Evolutionary conservation across 805 yeast genomes (phyloP), one percentile per base, ranked within the genome.

Genomic region (Wickerhamiella slavikovae): DNA sequence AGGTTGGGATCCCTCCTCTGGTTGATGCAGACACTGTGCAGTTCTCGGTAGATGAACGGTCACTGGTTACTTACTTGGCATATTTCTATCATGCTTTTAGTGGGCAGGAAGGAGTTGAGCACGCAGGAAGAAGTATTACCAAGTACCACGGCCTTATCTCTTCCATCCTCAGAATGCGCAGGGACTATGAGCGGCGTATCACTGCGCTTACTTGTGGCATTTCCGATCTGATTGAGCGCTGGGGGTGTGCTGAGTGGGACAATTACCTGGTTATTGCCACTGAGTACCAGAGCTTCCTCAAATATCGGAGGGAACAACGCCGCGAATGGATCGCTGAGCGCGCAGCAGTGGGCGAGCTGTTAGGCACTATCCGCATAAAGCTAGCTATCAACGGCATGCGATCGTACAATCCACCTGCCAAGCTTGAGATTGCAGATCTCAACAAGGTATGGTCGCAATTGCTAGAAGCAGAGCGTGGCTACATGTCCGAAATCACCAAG

Each of bases 1-100:
- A 55, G 7, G 46, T 65, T 15, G 66, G 63, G 2, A 64, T 71
- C 17, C 65, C 68, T 1, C 56, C 52, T 28, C 47, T 71, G 29
- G 56, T 68, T 4, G 72, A 68, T 30, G 60, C 57, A 1, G 70
- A 66, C 21, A 76, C 68, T 46, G 56, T 70, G 33, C 51, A 55
- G 15, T 42, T 51, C 10, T 54, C 52, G 15, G 74, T 74, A 0
- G 78, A 71, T 37, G 79, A 71, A 37, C 61, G 66, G 37, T 59
- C 71, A 24, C 54, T 71, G 11, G 57, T 71, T 38, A 60, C 71
- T 12, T 71, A 66, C 41, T 47, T 70, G 8, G 60, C 71, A 10
- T 64, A 69, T 39, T 65, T 72, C 69, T 69, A 58, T 47, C 66
- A 64, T 28, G 51, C 54, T 15, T 59, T 60, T 29, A 48, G 54